Evolutionary conservation across 495 filamentous ascomycete species (phyloP).

Genomic region (Acidomyces sp.): DNA sequence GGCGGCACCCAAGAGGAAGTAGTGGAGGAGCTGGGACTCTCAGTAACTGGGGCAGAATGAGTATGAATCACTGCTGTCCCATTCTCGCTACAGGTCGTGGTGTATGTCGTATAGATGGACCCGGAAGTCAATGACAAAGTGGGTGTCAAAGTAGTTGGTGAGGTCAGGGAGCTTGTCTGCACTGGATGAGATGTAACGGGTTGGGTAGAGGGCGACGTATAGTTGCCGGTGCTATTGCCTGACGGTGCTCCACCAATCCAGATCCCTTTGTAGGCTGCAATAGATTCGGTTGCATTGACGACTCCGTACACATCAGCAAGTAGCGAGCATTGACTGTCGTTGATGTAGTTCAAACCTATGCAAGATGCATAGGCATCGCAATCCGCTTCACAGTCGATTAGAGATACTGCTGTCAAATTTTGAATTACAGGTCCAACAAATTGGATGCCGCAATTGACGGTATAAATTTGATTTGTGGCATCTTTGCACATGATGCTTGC

Average conservation of each 20-base stretch:
- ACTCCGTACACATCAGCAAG: slow-evolving; percentile 5
- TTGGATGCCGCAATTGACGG: slow-evolving; percentile 4
- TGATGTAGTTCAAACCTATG: slow-evolving; percentile 5
- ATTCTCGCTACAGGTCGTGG: too few species aligned
- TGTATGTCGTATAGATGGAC: too few species aligned
- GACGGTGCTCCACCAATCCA: neutral
- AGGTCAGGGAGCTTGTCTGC: slow-evolving; percentile 2
- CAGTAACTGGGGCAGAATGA: too few species aligned
- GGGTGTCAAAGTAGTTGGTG: too few species aligned
- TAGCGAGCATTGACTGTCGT: neutral
- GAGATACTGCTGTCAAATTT: slow-evolving; percentile 2
- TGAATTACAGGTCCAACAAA: slow-evolving; percentile 1
- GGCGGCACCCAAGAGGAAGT: too few species aligned
- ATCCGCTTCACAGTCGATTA: neutral
- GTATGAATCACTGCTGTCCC: too few species aligned
- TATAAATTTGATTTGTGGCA: slow-evolving; percentile 1
- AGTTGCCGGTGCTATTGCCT: neutral
- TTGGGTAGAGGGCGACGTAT: neutral
- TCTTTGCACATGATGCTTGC: slow-evolving; percentile 7
- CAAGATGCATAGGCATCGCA: slow-evolving; percentile 2
- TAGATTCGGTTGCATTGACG: neutral
- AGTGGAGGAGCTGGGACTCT: too few species aligned
- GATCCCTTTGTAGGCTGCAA: slow-evolving; percentile 7
- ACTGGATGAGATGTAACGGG: neutral
- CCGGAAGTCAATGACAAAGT: too few species aligned